phyloP scores from a whole-genome alignment of 495 filamentous ascomycete genomes.

The Daldinia loculata region DNA sequence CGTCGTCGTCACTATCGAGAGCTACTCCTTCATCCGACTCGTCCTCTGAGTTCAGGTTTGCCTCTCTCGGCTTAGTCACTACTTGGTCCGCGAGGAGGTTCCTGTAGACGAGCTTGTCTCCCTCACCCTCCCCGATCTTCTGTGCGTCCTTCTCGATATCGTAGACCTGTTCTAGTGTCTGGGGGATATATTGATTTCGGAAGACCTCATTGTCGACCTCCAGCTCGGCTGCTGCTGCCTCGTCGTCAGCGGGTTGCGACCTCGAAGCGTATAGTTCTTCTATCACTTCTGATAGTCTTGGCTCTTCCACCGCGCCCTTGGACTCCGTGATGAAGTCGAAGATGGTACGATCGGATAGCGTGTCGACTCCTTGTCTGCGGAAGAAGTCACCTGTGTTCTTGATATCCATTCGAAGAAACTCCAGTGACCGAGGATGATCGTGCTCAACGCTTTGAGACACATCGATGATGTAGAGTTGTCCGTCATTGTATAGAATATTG shows the following conservation, averaged over 20 bases:
- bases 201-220: slow-evolving; percentile 92
- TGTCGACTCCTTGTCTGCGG: slow-evolving; percentile 80
- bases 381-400: slow-evolving; percentile 97
- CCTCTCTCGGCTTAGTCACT: slow-evolving; percentile 49
- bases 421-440: slow-evolving; percentile 87
- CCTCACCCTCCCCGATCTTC: slow-evolving; percentile 74
- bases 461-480: slow-evolving; percentile 90
- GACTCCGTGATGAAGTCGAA: slow-evolving; percentile 80
- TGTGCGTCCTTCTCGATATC: slow-evolving; percentile 92
- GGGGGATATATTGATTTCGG: slow-evolving; percentile 92
- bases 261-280: slow-evolving; percentile 58
- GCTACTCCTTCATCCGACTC: slow-evolving; percentile 51
- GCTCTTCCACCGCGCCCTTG: slow-evolving; percentile 61
- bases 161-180: slow-evolving; percentile 92
- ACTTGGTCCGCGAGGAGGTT: slow-evolving; percentile 78
- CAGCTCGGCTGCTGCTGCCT: slow-evolving; percentile 55
- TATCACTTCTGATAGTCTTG: slow-evolving; percentile 53
- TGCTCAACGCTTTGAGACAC: slow-evolving; percentile 97
- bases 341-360: slow-evolving; percentile 72
- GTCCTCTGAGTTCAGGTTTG: slow-evolving; percentile 47
- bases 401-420: slow-evolving; percentile 96
- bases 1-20: slow-evolving; percentile 56
- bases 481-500: slow-evolving; percentile 89
- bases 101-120: slow-evolving; percentile 78
- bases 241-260: slow-evolving; percentile 47